phyloP scores from a whole-genome alignment of 2,329 filamentous ascomycete species.

The Thelonectria olida region DNA sequence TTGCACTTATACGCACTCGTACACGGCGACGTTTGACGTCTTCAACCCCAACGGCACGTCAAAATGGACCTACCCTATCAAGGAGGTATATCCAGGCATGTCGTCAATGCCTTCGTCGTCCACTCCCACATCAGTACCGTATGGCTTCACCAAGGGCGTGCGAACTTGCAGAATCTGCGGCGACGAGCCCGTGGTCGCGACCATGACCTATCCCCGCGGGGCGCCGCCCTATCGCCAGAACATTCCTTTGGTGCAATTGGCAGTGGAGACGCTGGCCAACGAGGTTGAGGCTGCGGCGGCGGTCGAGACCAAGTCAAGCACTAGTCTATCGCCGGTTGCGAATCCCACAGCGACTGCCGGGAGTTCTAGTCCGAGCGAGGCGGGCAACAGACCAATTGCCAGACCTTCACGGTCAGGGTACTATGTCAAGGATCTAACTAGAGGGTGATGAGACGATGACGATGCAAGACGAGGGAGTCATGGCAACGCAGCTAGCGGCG shows the following conservation, averaged over 20 bases:
- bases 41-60: slow-evolving; percentile 31
- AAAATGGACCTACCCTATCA: slow-evolving; percentile 32
- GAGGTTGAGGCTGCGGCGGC: neutral
- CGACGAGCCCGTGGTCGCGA: slow-evolving; percentile 32
- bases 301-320: neutral
- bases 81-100: slow-evolving; percentile 41
- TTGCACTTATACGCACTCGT: slow-evolving; percentile 36
- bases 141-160: slow-evolving; percentile 33
- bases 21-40: slow-evolving; percentile 37
- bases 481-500: neutral
- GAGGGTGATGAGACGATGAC: neutral
- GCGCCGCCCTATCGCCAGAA: slow-evolving; percentile 28
- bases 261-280: neutral
- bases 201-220: slow-evolving; percentile 40
- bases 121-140: slow-evolving; percentile 31
- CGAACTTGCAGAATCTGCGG: slow-evolving; percentile 34
- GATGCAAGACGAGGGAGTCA: neutral
- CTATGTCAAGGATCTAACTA: neutral
- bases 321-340: neutral
- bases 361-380: neutral
- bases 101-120: slow-evolving; percentile 29
- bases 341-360: neutral
- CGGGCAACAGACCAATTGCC: neutral
- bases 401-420: neutral
- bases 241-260: slow-evolving; percentile 8